Base-by-base conservation (phyloP, 2,329 filamentous ascomycete genomes). In the Aspergillus unguis region DNA sequence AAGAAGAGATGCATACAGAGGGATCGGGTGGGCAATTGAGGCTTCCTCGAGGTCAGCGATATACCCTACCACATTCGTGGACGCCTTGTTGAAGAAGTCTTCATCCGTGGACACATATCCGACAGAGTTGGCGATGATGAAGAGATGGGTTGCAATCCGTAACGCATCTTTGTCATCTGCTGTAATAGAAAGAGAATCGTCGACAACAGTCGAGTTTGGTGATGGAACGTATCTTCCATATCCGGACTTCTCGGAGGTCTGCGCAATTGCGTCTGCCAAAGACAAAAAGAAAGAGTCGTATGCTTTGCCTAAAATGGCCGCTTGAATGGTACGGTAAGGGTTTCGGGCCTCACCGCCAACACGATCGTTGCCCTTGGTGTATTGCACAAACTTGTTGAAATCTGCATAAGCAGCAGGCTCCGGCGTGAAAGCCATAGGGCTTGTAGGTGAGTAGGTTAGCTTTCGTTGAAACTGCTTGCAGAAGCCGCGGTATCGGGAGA, bases 1-100 rank as follows among this genome's bases (percentile, higher is more conserved):
- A 9, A 99, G 77, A 62, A 90, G 86, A 6, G 90, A 90, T 57
- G 89, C 92, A 69, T 99, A 99, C 1, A 95, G 76, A 0, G 94
- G 92, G 50, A 96, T 87, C 38, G 94, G 75, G 57, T 92, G 86
- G 54, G 87, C 84, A 50, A 94, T 83, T 32, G 85, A 83, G 11
- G 83, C 82, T 43, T 87, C 79, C 40, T 88, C 84, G 35, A 99
- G 75, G 55, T 88, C 85, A 62, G 88, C 87, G 50, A 95, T 87
- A 67, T 97, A 97, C 3, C 84, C 85, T 1, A 87, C 84, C 48
- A 96, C 77, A 43, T 92, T 84, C 63, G 71, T 54, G 6, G 70
- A 69, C 3, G 68, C 66, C 1, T 88, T 90, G 64, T 95, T 87
- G 58, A 85, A 81, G 11, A 79, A 79, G 47, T 77, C 74, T 32